Evolutionary conservation across 805 yeast species (phyloP).

Genomic region (Candida insectalens): DNA sequence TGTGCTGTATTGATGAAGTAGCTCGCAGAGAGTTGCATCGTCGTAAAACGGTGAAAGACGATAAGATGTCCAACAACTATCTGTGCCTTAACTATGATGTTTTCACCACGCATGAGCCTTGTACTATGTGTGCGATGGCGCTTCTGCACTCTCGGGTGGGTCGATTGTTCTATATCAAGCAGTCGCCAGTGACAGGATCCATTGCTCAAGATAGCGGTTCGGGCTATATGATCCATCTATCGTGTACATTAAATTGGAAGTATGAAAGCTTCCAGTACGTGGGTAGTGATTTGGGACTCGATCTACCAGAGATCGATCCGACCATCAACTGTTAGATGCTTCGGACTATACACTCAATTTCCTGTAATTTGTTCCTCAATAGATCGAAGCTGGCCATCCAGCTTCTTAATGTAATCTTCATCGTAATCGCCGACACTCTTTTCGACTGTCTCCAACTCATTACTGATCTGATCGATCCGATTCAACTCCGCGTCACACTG

Average conservation of each 20-base stretch:
- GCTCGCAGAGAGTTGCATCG: slow-evolving; percentile 43
- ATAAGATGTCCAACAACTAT: slow-evolving; percentile 29
- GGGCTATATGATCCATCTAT: slow-evolving; percentile 66
- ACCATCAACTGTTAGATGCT: too few relatives aligned
- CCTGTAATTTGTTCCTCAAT: slow-evolving; percentile 10
- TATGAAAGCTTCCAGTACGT: slow-evolving; percentile 40
- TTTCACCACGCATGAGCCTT: slow-evolving; percentile 91
- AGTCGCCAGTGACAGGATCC: slow-evolving; percentile 43
- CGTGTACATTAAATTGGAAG: slow-evolving; percentile 74
- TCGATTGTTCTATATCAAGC: slow-evolving; percentile 50
- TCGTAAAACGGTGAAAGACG: slow-evolving; percentile 16
- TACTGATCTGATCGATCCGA: slow-evolving; percentile 18
- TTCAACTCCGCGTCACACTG: slow-evolving; percentile 6
- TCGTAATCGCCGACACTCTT: slow-evolving; percentile 16
- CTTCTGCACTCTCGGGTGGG: slow-evolving; percentile 80
- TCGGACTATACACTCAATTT: slow-evolving; percentile 4
- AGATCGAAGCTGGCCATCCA: slow-evolving; percentile 9
- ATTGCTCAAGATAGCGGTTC: slow-evolving; percentile 49
- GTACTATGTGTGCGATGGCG: slow-evolving; percentile 96
- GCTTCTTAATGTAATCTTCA: slow-evolving; percentile 10
- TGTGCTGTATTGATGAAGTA: slow-evolving; percentile 57
- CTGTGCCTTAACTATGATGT: slow-evolving; percentile 71
- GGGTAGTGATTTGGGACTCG: slow-evolving; percentile 8
- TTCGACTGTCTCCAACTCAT: slow-evolving; percentile 21
- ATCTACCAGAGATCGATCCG: too few relatives aligned